Conservation (phyloP, 495 filamentous ascomycete species). For the Talaromyces wortmannii region DNA sequence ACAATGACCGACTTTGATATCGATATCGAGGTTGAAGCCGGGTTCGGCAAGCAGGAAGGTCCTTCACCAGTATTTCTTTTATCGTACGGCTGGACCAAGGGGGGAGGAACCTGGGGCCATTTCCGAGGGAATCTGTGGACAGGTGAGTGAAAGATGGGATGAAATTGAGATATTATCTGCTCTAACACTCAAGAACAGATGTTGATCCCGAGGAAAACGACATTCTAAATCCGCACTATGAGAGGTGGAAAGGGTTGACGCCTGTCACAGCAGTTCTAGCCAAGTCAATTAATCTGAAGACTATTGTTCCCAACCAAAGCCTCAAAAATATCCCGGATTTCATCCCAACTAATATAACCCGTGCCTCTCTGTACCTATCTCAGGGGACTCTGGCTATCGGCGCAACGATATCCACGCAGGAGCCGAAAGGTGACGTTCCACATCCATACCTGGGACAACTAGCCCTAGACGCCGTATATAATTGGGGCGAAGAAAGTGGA, state of each 20-base stretch:
- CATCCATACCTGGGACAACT: slow-evolving; percentile 7
- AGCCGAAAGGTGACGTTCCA: slow-evolving; percentile 1
- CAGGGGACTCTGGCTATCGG: background rate
- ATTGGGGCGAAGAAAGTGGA: too few species aligned
- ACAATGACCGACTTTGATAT: background rate
- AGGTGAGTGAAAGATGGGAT: background rate
- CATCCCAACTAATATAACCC: slow-evolving; percentile 8
- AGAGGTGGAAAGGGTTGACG: background rate
- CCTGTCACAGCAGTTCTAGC: background rate
- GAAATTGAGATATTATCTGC: too few species aligned
- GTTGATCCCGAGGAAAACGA: background rate
- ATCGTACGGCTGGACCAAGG: background rate
- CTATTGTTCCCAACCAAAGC: background rate
- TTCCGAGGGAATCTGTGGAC: background rate
- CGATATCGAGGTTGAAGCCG: background rate
- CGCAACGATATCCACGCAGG: slow-evolving; percentile 1
- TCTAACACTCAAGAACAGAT: background rate
- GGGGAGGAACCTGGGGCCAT: background rate
- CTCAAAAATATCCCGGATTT: slow-evolving; percentile 2
- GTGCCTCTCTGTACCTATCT: slow-evolving; percentile 3
- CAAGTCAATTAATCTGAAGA: background rate
- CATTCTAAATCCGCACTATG: background rate
- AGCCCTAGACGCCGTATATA: slow-evolving; percentile 4
- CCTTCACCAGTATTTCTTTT: background rate
- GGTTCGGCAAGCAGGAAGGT: background rate